phyloP scores from a whole-genome alignment of 257 asterid genomes.

The Solanum pimpinellifolium region DNA sequence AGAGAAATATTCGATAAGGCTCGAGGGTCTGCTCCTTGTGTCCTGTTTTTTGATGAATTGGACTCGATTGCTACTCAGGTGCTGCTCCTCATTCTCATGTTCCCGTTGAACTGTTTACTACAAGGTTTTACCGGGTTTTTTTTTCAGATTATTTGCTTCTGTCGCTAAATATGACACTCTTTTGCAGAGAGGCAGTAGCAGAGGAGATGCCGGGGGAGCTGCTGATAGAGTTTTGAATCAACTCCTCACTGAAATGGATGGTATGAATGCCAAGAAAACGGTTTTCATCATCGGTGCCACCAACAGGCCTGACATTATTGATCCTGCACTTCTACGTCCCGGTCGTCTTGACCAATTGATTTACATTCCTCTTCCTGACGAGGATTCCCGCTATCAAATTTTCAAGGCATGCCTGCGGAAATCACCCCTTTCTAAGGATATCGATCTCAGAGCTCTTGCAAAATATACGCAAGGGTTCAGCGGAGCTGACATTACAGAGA shows the following conservation, averaged over 20 bases:
- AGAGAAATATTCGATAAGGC: slow-evolving; percentile 90
- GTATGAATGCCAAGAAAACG: slow-evolving; percentile 85
- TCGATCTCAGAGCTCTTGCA: slow-evolving; percentile 71
- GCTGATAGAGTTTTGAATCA: slow-evolving; percentile 90
- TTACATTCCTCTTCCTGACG: slow-evolving; percentile 84
- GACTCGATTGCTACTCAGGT: slow-evolving; percentile 98
- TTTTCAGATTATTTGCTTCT: background rate
- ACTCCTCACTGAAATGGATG: slow-evolving; percentile 89
- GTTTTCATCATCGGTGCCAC: slow-evolving; percentile 90
- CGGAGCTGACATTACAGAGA: slow-evolving; percentile 88
- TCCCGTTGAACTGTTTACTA: background rate
- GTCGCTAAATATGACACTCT: background rate
- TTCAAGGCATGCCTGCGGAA: slow-evolving; percentile 82
- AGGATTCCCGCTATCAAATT: slow-evolving; percentile 69
- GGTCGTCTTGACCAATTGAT: slow-evolving; percentile 88
- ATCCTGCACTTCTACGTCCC: slow-evolving; percentile 88
- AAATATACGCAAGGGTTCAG: slow-evolving; percentile 85
- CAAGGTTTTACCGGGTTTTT: background rate
- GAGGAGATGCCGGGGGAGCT: slow-evolving; percentile 89
- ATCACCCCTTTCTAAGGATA: slow-evolving; percentile 70
- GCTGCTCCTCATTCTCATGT: background rate
- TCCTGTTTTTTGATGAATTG: slow-evolving; percentile 81
- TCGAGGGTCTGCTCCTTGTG: slow-evolving; percentile 87
- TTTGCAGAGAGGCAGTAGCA: slow-evolving; percentile 73
- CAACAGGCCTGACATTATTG: slow-evolving; percentile 79